phyloP scores from a whole-genome alignment of 345 rosid genomes.

The Sisymbrium irio region DNA sequence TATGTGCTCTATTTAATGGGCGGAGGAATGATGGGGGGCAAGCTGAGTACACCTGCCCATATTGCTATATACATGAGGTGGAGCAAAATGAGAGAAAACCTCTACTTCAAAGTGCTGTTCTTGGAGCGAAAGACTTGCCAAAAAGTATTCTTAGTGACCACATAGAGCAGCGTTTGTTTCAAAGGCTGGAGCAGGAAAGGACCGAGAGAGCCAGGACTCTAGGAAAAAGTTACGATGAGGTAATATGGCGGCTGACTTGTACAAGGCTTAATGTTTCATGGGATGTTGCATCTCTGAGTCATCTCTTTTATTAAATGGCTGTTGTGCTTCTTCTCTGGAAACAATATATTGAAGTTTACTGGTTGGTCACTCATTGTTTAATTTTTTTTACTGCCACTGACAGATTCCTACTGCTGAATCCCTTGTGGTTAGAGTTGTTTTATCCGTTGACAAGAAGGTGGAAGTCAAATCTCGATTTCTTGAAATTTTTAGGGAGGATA shows the following conservation, averaged over 20 bases:
- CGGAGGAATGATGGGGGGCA: constrained; percentile 99
- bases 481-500: constrained; percentile 87
- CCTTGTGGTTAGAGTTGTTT: constrained; percentile 95
- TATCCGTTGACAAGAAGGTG: constrained; percentile 96
- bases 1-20: constrained; percentile 96
- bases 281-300: constrained; percentile 2
- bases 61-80: constrained; percentile 87
- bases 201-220: constrained; percentile 77
- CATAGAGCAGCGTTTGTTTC: constrained; percentile 82
- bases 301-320: not conserved
- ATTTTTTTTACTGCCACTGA: constrained; percentile 16
- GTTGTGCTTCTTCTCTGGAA: not conserved
- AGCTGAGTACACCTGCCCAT: constrained; percentile 99
- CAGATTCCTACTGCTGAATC: constrained; percentile 96
- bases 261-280: constrained; percentile 15
- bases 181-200: constrained; percentile 73
- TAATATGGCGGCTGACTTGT: constrained; percentile 30
- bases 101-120: constrained; percentile 92
- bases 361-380: not conserved
- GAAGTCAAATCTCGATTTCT: constrained; percentile 96
- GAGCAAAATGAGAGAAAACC: constrained; percentile 92
- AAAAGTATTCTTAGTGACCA: constrained; percentile 93
- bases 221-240: constrained; percentile 88
- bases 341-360: constrained; percentile 19
- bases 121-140: constrained; percentile 98